Percentiles rank a stretch among this genome's conserved stretches.
Evolutionary conservation across 2,329 filamentous ascomycete species (phyloP).

Genomic region (Colletotrichum sp.): DNA sequence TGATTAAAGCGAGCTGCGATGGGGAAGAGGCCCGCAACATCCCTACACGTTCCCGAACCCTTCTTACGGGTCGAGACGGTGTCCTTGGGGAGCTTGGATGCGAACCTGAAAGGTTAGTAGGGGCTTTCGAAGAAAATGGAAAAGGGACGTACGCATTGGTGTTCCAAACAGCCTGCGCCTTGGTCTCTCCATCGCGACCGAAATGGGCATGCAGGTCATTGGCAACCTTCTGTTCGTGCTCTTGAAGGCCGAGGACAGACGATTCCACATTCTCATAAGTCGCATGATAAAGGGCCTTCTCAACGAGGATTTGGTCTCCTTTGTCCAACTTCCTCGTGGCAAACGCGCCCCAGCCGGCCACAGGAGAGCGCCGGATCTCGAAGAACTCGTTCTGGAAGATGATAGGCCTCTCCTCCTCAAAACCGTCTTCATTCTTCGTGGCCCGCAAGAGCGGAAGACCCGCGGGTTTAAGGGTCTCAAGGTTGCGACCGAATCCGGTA

Average conservation of each 20-base stretch:
- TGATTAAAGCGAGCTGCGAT: conserved; percentile 65
- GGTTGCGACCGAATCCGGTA: background rate
- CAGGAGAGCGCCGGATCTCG: conserved; percentile 40
- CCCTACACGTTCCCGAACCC: background rate
- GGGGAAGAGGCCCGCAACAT: conserved; percentile 48
- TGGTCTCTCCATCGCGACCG: conserved; percentile 29
- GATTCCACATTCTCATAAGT: background rate
- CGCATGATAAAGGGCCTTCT: conserved; percentile 47
- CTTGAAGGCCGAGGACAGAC: conserved; percentile 28
- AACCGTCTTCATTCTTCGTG: background rate
- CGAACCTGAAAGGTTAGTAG: conserved; percentile 28
- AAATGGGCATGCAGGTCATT: conserved; percentile 41
- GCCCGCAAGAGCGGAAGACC: background rate
- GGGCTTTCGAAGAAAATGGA: background rate
- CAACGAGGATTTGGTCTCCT: conserved; percentile 48
- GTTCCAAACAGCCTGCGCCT: conserved; percentile 40
- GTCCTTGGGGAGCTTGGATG: conserved; percentile 14
- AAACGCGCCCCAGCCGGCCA: conserved; percentile 54
- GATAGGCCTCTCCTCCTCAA: background rate
- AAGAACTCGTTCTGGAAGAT: conserved; percentile 46
- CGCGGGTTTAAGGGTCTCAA: background rate
- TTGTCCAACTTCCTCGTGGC: conserved; percentile 41
- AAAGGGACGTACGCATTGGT: conserved; percentile 50
- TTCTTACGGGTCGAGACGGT: background rate
- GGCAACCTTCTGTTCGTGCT: conserved; percentile 35